A percentile compares a stretch with the other conserved stretches of the same genome.
These are phyloP conservation scores for Fusarium sp. DNA, from an alignment of 2,329 filamentous ascomycete species.

Conservation along the genomic window DNA sequence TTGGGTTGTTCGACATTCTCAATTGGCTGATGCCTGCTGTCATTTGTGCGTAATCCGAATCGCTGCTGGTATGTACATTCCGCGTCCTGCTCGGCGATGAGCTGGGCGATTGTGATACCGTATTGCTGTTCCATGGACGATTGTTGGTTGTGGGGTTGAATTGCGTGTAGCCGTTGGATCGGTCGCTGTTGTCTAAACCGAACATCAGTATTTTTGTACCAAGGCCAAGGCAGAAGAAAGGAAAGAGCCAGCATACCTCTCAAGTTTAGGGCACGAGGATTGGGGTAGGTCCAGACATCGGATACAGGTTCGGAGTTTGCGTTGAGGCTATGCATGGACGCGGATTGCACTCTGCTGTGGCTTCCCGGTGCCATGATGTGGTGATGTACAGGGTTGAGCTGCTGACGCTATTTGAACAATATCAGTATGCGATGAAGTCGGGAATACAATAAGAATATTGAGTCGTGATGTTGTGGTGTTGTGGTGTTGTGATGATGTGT, in stretches of 20 bases:
- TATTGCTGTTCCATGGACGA: slow-evolving; percentile 69
- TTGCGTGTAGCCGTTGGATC: slow-evolving; percentile 76
- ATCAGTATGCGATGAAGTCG: slow-evolving; percentile 37
- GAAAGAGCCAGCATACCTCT: slow-evolving; percentile 59
- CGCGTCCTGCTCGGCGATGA: slow-evolving; percentile 71
- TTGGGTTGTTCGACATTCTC: slow-evolving; percentile 43
- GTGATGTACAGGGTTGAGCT: not conserved
- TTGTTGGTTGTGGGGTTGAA: slow-evolving; percentile 72
- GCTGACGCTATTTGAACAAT: slow-evolving; percentile 46
- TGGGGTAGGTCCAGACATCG: not conserved
- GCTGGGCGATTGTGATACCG: slow-evolving; percentile 58
- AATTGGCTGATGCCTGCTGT: slow-evolving; percentile 51
- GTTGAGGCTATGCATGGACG: not conserved
- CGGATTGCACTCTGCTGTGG: not conserved
- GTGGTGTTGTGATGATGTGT: slow-evolving; percentile 41
- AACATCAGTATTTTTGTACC: slow-evolving; percentile 28
- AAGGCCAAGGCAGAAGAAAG: not conserved
- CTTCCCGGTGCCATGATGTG: not conserved
- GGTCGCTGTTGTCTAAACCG: slow-evolving; percentile 48
- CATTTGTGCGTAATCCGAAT: slow-evolving; percentile 60
- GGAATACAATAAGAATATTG: slow-evolving; percentile 36
- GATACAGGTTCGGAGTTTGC: no score
- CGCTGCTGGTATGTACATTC: slow-evolving; percentile 59
- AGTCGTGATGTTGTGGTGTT: slow-evolving; percentile 32
- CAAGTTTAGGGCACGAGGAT: slow-evolving; percentile 53